phyloP scores from a whole-genome alignment of 306 rosid species.

The Pterocarpus macrocarpus region DNA sequence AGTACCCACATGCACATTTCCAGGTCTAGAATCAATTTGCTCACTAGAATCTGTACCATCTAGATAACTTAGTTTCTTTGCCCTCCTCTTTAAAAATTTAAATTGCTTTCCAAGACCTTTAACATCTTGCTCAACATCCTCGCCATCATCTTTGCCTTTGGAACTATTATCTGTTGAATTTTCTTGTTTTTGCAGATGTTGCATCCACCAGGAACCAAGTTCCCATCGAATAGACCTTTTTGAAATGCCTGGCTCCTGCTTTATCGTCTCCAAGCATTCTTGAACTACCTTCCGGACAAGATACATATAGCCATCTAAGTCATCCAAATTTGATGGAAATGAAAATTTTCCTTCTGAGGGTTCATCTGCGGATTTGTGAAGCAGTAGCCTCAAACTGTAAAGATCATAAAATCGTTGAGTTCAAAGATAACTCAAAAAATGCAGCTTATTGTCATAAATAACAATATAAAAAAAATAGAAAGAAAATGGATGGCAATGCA shows the following conservation, averaged over 20 bases:
- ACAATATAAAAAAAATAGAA: too few species aligned
- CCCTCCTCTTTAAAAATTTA: constrained; percentile 85
- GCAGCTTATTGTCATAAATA: too few species aligned
- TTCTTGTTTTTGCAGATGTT: constrained; percentile 88
- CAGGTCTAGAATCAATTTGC: constrained; percentile 52
- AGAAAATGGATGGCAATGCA: background rate
- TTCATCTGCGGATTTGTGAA: constrained; percentile 67
- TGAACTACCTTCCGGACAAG: constrained; percentile 65
- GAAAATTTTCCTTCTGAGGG: constrained; percentile 53
- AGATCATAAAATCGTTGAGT: constrained; percentile 40
- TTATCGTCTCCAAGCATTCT: constrained; percentile 65
- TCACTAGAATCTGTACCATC: constrained; percentile 50
- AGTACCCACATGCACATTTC: constrained; percentile 30
- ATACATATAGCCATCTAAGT: constrained; percentile 57
- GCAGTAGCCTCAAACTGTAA: constrained; percentile 83
- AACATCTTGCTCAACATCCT: constrained; percentile 68
- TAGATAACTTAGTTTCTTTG: constrained; percentile 55
- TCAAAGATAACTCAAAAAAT: background rate
- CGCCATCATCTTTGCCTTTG: constrained; percentile 43
- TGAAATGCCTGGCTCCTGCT: constrained; percentile 57
- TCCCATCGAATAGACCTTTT: constrained; percentile 88
- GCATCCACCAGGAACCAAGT: constrained; percentile 96
- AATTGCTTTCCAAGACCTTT: constrained; percentile 93
- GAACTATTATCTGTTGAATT: constrained; percentile 53
- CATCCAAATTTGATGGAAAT: constrained; percentile 55